Conservation (phyloP, 2,329 filamentous ascomycete species). For the Fusarium sp. region DNA sequence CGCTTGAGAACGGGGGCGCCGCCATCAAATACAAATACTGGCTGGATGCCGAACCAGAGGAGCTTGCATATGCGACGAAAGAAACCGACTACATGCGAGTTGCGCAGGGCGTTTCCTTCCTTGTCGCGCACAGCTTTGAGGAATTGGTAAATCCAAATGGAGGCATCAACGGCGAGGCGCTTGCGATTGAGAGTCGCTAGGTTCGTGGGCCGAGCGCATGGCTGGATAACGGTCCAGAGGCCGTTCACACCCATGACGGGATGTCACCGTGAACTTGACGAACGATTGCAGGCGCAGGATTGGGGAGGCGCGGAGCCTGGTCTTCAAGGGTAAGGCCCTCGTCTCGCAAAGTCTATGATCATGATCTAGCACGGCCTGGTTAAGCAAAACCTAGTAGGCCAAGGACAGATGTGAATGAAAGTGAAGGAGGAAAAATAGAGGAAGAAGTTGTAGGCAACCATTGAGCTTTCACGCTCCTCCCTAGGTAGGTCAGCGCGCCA, state of each 20-base stretch:
- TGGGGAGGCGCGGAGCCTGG: constrained; percentile 15
- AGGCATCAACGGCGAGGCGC: constrained; percentile 95
- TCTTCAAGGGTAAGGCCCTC: constrained; percentile 40
- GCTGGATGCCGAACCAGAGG: constrained; percentile 94
- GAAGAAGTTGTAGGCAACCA: constrained; percentile 9
- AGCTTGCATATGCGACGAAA: constrained; percentile 98
- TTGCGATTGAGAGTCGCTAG: constrained; percentile 96
- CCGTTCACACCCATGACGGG: constrained; percentile 92
- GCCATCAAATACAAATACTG: constrained; percentile 98
- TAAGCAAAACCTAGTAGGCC: neutral
- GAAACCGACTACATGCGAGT: constrained; percentile 96
- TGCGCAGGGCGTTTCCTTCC: constrained; percentile 95
- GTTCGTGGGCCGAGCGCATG: constrained; percentile 94
- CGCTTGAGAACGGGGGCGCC: constrained; percentile 92
- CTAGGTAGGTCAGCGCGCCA: neutral
- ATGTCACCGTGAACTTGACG: constrained; percentile 25
- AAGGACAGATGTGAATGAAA: neutral
- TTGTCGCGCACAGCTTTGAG: constrained; percentile 98
- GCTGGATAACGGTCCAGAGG: constrained; percentile 96
- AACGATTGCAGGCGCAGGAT: neutral
- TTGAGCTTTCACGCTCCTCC: constrained; percentile 11
- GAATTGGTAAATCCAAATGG: constrained; percentile 99
- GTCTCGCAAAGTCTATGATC: constrained; percentile 12
- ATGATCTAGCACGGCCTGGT: constrained; percentile 14
- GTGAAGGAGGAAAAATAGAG: neutral